Percentiles rank a stretch among this genome's conserved stretches.
Evolutionary conservation across 2,329 filamentous ascomycete genomes (phyloP).

Genomic region (Nothomitra cinnamomea): DNA sequence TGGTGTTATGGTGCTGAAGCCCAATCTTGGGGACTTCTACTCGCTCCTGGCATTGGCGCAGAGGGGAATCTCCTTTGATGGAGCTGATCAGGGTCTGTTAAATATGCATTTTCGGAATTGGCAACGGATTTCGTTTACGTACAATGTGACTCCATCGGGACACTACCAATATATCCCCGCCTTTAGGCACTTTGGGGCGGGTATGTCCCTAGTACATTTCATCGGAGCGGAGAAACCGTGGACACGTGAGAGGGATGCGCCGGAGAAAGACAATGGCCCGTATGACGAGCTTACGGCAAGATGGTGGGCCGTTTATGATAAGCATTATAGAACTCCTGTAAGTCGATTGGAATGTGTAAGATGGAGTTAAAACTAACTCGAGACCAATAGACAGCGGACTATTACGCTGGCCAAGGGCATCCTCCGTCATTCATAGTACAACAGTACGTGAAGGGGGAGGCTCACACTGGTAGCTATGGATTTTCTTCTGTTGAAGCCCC

Average conservation of each 20-base stretch:
- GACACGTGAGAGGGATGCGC: constrained; percentile 43
- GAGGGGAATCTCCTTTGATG: constrained; percentile 83
- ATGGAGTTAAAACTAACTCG: background rate
- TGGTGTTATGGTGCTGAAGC: constrained; percentile 84
- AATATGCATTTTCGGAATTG: constrained; percentile 86
- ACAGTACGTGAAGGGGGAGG: constrained; percentile 19
- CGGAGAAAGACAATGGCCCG: constrained; percentile 35
- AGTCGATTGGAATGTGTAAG: background rate
- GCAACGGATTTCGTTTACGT: constrained; percentile 82
- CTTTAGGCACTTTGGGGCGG: constrained; percentile 80
- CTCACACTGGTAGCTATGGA: constrained; percentile 9
- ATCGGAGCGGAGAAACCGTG: constrained; percentile 88
- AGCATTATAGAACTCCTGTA: constrained; percentile 47
- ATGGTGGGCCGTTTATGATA: constrained; percentile 93
- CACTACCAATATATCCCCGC: constrained; percentile 97
- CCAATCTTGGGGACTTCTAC: constrained; percentile 76
- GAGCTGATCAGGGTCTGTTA: constrained; percentile 84
- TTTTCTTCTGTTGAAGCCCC: constrained; percentile 9
- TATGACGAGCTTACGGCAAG: constrained; percentile 71
- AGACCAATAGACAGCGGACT: constrained; percentile 4
- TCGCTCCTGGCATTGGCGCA: constrained; percentile 71
- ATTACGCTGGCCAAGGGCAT: constrained; percentile 7
- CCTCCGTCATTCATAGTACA: constrained; percentile 12
- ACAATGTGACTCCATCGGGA: constrained; percentile 91
- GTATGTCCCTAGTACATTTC: constrained; percentile 84